phyloP scores from a whole-genome alignment of 2,329 filamentous ascomycete species.

The Aspergillus quadricinctus region DNA sequence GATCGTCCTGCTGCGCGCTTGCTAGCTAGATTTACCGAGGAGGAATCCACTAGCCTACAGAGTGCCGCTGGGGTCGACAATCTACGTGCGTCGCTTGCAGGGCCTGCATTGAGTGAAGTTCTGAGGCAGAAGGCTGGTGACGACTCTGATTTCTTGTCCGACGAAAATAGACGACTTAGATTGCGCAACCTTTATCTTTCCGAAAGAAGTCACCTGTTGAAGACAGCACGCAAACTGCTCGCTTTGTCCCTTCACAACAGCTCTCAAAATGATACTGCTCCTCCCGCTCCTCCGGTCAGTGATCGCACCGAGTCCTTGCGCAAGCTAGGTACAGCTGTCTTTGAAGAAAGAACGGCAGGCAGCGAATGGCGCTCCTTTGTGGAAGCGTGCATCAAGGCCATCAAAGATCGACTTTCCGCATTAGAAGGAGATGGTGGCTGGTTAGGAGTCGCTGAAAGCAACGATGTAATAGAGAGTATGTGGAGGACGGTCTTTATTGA shows the following conservation, averaged over 20 bases:
- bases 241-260: conserved; percentile 26
- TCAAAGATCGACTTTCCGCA: conserved; percentile 29
- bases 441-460: conserved; percentile 46
- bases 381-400: conserved; percentile 31
- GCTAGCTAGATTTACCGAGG: conserved; percentile 66
- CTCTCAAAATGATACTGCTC: conserved; percentile 11
- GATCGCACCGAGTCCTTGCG: conserved; percentile 18
- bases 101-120: conserved; percentile 30
- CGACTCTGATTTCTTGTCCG: conserved; percentile 54
- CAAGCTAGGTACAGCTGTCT: conserved; percentile 27
- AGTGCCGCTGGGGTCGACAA: conserved; percentile 66
- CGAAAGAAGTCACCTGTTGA: conserved; percentile 65
- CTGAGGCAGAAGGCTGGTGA: conserved; percentile 26
- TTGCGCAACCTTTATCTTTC: conserved; percentile 67
- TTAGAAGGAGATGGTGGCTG: conserved; percentile 40
- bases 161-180: conserved; percentile 60
- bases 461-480: conserved; percentile 54
- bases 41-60: conserved; percentile 71
- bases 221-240: conserved; percentile 53
- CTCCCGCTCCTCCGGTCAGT: conserved; percentile 5
- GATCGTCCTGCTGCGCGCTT: conserved; percentile 70
- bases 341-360: conserved; percentile 24
- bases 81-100: conserved; percentile 53
- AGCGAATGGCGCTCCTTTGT: conserved; percentile 24
- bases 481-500: conserved; percentile 63